phyloP scores from a whole-genome alignment of 1,284 basidiomycete genomes.

The Cryptococcus wingfieldii region DNA sequence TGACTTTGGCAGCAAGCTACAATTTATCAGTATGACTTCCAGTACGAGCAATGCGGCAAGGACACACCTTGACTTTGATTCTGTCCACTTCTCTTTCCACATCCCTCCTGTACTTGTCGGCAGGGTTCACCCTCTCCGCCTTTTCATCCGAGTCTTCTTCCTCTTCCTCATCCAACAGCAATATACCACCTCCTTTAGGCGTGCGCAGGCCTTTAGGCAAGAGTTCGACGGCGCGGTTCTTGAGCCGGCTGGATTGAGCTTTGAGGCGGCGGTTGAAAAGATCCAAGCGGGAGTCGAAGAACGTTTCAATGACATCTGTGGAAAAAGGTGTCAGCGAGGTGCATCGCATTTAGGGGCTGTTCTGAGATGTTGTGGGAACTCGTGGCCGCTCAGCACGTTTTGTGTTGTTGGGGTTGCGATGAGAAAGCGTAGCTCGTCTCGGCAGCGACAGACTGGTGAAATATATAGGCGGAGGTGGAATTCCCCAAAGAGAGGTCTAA shows the following conservation, averaged over 20 bases:
- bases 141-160: conserved; percentile 11
- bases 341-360: neutral
- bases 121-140: conserved; percentile 14
- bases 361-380: neutral
- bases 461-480: neutral
- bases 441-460: too few species aligned
- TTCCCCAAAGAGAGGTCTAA: neutral
- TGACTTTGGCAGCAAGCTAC: conserved; percentile 57
- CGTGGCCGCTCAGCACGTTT: too few species aligned
- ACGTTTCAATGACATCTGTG: conserved; percentile 49
- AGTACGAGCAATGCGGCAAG: neutral
- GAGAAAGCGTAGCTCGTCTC: too few species aligned
- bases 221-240: conserved; percentile 67
- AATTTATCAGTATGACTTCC: neutral
- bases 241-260: conserved; percentile 76
- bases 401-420: too few species aligned
- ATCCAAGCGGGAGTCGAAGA: conserved; percentile 73
- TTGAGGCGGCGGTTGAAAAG: conserved; percentile 79
- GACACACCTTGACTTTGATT: conserved; percentile 62
- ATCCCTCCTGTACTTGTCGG: conserved; percentile 52
- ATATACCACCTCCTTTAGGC: conserved; percentile 46
- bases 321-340: conserved; percentile 2
- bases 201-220: conserved; percentile 55
- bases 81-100: conserved; percentile 78
- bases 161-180: conserved; percentile 32